phyloP scores from a whole-genome alignment of 441 rosid genomes.

The Populus hybrid region DNA sequence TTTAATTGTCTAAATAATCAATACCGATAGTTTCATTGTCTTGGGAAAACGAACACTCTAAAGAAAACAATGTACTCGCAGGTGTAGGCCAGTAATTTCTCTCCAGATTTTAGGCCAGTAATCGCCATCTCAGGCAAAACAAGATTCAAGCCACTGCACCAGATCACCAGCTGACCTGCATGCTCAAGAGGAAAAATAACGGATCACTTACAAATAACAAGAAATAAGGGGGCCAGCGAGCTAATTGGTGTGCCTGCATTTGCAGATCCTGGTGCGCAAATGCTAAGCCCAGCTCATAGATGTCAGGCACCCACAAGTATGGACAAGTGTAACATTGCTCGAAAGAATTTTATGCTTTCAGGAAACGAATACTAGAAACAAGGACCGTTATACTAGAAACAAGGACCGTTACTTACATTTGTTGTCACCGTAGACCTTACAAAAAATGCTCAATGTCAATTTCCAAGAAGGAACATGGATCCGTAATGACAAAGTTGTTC shows the following conservation, averaged over 20 bases:
- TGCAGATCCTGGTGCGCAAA: too few species aligned
- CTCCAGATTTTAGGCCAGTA: too few species aligned
- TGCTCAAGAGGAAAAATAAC: background rate
- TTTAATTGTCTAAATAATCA: too few species aligned
- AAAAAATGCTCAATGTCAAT: constrained; percentile 60
- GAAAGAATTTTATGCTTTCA: background rate
- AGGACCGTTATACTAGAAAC: background rate
- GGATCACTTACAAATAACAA: too few species aligned
- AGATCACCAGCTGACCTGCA: background rate
- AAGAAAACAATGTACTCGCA: background rate
- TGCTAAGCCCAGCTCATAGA: too few species aligned
- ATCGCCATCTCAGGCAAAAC: background rate
- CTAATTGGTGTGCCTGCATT: background rate
- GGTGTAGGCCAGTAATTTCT: too few species aligned
- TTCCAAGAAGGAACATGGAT: constrained; percentile 89
- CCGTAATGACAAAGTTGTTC: constrained; percentile 72
- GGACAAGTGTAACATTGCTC: background rate
- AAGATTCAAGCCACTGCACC: background rate
- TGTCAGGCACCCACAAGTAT: background rate
- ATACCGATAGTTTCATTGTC: too few species aligned
- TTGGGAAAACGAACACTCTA: background rate
- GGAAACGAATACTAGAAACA: background rate
- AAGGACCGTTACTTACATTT: constrained; percentile 9
- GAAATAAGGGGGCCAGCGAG: background rate
- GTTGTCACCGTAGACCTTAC: constrained; percentile 8